Percentiles rank a stretch among this genome's conserved stretches.
Evolutionary conservation across 2,329 filamentous ascomycete species (phyloP).

Genomic region (Colletotrichum echinochloae): DNA sequence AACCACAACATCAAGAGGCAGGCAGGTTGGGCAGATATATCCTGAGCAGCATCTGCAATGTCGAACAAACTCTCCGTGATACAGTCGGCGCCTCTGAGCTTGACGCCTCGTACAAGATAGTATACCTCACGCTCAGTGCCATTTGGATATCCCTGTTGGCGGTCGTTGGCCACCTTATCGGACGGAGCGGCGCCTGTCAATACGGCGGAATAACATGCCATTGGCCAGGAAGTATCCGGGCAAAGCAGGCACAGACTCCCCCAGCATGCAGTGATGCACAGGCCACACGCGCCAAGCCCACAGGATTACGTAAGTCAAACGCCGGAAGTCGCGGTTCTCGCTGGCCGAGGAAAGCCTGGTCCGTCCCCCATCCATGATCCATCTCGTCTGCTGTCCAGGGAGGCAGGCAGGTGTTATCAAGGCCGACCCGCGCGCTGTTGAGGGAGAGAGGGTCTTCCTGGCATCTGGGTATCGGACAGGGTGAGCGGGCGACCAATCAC

Average conservation of each 20-base stretch:
- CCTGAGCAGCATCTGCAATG: not conserved
- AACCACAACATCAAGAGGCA: not conserved
- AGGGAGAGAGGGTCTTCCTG: not conserved
- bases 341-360: constrained; percentile 14
- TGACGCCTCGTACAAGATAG: not conserved
- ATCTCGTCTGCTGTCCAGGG: not conserved
- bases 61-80: not conserved
- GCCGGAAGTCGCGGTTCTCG: constrained; percentile 28
- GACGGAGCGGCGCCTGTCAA: constrained; percentile 7
- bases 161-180: not conserved
- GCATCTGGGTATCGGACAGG: not conserved
- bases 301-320: constrained; percentile 26
- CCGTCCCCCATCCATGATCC: not conserved
- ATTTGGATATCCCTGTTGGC: not conserved
- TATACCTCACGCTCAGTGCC: not conserved
- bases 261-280: not conserved
- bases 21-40: not conserved
- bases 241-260: constrained; percentile 3
- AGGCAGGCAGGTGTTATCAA: not conserved
- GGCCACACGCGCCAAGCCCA: constrained; percentile 11
- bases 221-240: constrained; percentile 18
- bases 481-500: not conserved
- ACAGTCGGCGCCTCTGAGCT: not conserved
- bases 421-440: not conserved
- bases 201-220: constrained; percentile 31